These are phyloP conservation scores for Quercus gilva DNA, from an alignment of 306 rosid species.

Conservation along the genomic window DNA sequence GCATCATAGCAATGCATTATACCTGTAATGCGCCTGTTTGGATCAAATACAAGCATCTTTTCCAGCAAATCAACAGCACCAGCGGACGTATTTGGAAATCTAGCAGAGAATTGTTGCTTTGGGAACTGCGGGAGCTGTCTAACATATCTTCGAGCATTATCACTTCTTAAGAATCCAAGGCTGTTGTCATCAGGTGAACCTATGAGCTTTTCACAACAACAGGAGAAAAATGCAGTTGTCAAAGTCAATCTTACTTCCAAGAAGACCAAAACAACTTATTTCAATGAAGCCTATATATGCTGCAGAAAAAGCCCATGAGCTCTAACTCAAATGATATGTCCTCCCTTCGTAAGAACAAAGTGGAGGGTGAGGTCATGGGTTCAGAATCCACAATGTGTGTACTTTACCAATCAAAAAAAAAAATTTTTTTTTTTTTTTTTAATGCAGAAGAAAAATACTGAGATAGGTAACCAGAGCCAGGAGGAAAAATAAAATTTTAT, in stretches of 20 bases:
- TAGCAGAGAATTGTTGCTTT: slow-evolving; percentile 55
- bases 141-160: slow-evolving; percentile 85
- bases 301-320: too few species aligned
- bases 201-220: slow-evolving; percentile 60
- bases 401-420: too few species aligned
- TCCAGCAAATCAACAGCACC: slow-evolving; percentile 85
- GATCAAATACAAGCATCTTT: slow-evolving; percentile 97
- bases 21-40: slow-evolving; percentile 90
- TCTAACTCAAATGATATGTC: too few species aligned
- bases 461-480: neutral
- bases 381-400: too few species aligned
- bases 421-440: too few species aligned
- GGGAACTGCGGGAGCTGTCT: slow-evolving; percentile 85
- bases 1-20: slow-evolving; percentile 15
- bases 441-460: neutral
- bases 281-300: neutral
- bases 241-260: slow-evolving; percentile 4
- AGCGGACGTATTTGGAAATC: slow-evolving; percentile 72
- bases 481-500: neutral
- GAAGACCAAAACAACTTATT: neutral
- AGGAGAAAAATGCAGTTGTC: slow-evolving; percentile 17
- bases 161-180: slow-evolving; percentile 89
- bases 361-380: too few species aligned
- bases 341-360: too few species aligned
- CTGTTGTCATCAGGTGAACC: slow-evolving; percentile 96